Evolutionary conservation across 129 eudicot species (phyloP), one percentile per base, ranked within the genome.

Genomic region (Escallonia herrerae): DNA sequence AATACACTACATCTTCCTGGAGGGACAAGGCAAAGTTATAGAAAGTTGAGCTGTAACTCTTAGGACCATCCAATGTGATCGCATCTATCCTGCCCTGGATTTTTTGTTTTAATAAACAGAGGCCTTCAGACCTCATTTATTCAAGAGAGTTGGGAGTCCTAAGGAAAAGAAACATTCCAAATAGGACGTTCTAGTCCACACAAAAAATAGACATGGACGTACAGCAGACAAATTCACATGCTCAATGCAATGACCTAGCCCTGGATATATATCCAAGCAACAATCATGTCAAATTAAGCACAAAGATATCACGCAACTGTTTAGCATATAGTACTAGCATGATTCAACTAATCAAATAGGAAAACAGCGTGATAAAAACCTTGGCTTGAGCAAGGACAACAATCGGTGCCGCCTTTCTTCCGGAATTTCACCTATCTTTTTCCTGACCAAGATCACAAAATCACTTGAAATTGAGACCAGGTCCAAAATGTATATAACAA

Each of bases 401-500:
- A 90, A 66, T 43, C 78, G 81, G 53, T 82, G 81, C 59, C 97
- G 79, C 79, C 95, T 82, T 78, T 84, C 87, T 70, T 84, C 90
- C 7, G 97, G 94, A 63, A 90, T 82, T 57, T 87, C 90, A 45
- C 77, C 88, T 63, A 90, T 90, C 53, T 87, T 90, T 75, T 90
- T 87, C 93, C 97, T 87, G 76, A 37, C 54, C 71, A 73, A 7
- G 49, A 15, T 62, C 44, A 69, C 42, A 13, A 46, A 51, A 33
- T 3, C 10, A 46, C 22, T 4, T 7, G 51, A 42, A 41, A 6
- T 12, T 15, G 15, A 37, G 42, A 40, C 42, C 3, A 11, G 6
- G 8, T 40, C 8, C 56, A 60, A 33, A 50, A 66, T 53, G 37
- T 13, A 10, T 12, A 14, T 22, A 48, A 54, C 41, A 71, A 40